Evolutionary conservation across 768 basidiomycete species (phyloP).

Genomic region (Kwoniella europaea): DNA sequence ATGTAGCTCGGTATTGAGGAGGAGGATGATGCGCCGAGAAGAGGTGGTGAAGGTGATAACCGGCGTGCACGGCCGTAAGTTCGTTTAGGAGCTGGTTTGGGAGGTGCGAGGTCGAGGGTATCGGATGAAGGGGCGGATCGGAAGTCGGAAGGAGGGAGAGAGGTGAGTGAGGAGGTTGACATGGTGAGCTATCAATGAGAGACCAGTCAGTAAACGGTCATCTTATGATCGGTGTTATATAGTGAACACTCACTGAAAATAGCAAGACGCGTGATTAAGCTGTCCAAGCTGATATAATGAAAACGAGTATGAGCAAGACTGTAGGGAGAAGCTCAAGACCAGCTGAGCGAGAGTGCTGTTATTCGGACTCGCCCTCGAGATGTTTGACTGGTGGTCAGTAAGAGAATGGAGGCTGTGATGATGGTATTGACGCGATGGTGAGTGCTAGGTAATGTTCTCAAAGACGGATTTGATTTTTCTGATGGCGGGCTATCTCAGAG

Average conservation of each 20-base stretch:
- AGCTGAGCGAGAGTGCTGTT: not conserved
- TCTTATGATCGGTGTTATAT: too few relatives aligned
- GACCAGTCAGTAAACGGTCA: too few relatives aligned
- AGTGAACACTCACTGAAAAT: not conserved
- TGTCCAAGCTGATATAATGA: not conserved
- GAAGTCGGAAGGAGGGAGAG: conserved; percentile 5
- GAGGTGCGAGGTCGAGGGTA: conserved; percentile 16
- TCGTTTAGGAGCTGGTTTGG: conserved; percentile 17
- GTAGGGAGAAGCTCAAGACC: not conserved
- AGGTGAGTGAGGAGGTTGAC: conserved; percentile 28
- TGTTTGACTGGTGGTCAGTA: too few relatives aligned
- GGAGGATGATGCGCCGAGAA: not conserved
- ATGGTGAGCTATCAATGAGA: conserved; percentile 6
- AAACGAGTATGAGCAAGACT: not conserved
- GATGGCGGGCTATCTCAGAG: not conserved
- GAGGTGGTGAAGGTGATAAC: conserved; percentile 21
- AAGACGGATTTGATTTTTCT: not conserved
- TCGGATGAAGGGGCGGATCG: conserved; percentile 14
- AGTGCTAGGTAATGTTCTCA: not conserved
- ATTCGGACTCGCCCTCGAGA: too few relatives aligned
- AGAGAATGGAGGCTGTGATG: not conserved
- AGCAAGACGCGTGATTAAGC: conserved; percentile 3
- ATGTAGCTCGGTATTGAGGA: conserved; percentile 5
- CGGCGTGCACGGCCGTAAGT: conserved; percentile 25
- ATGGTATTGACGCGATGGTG: not conserved